Evolutionary conservation across 495 filamentous ascomycete genomes (phyloP), one percentile per base, ranked within the genome.

Genomic region (Neurospora sp.): DNA sequence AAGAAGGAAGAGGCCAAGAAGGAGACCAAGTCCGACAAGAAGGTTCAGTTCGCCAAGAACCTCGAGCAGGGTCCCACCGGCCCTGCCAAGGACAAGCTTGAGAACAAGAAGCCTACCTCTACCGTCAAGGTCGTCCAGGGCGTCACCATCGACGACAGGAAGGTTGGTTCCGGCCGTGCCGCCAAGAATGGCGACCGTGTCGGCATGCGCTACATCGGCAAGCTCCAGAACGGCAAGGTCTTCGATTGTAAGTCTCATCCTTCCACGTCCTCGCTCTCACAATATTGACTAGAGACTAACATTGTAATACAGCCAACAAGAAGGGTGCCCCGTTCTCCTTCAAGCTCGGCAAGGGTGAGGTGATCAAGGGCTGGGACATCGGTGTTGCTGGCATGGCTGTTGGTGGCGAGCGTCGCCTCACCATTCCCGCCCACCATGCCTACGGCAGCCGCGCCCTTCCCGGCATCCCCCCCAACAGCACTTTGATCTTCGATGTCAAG

Each of bases 301-400:
- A 62, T 23, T 70, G 1, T 41, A 73, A 54, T 62, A 6, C 74
- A 94, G 92, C 93, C 76, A 98, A 98, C 88, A 98, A 97, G 87
- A 97, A 95, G 86, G 96, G 96, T 76, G 92, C 95, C 84, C 95
- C 96, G 23, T 99, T 99, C 85, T 88, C 86, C 77, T 98, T 98
- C 90, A 95, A 93, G 83, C 88, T 97, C 70, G 96, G 96, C 76
- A 89, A 89, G 81, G 94, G 94, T 73, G 93, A 98, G 80, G 96
- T 99, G 76, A 98, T 99, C 86, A 95, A 97, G 88, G 96, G 96
- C 77, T 98, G 95, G 96, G 96, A 99, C 80, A 90, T 97, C 75
- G 96, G 96, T 82, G 84, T 99, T 75, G 87, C 87, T 73, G 96
- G 96, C 80, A 97, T 99, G 94, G 85, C 91, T 71, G 89, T 93